phyloP scores from a whole-genome alignment of 345 rosid genomes.

The Dipteronia dyeriana region DNA sequence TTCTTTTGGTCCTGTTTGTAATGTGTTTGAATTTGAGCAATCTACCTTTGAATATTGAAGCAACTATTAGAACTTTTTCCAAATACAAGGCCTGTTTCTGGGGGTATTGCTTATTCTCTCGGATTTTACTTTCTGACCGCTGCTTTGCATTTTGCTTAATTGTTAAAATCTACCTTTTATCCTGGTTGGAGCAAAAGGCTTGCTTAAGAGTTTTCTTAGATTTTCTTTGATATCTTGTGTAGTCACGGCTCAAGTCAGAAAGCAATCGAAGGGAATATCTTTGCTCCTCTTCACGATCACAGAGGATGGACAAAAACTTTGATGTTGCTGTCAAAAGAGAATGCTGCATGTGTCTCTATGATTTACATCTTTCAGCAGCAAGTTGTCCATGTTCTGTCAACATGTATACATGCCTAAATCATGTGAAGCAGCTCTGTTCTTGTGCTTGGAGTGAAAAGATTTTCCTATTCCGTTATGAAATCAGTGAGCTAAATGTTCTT shows the following conservation, averaged over 20 bases:
- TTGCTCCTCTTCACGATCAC: conserved; percentile 35
- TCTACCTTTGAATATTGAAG: not conserved
- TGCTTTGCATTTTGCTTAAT: not conserved
- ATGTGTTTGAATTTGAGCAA: not conserved
- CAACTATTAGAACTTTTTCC: not conserved
- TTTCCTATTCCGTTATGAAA: conserved; percentile 50
- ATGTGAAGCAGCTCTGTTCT: conserved; percentile 63
- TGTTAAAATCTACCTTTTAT: not conserved
- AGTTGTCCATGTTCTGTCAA: conserved; percentile 53
- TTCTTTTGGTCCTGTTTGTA: conserved; percentile 1
- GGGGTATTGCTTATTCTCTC: not conserved
- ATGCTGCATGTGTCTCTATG: conserved; percentile 54
- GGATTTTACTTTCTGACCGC: not conserved
- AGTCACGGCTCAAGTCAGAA: conserved; percentile 63
- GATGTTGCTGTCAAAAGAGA: conserved; percentile 52
- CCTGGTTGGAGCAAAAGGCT: conserved; percentile 6
- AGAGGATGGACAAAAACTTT: conserved; percentile 46
- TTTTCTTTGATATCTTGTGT: conserved; percentile 9
- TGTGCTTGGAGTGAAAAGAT: conserved; percentile 58
- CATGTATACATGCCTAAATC: conserved; percentile 57
- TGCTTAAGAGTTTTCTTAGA: not conserved
- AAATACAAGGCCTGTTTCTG: not conserved
- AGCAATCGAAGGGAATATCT: conserved; percentile 49
- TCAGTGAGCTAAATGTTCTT: conserved; percentile 54
- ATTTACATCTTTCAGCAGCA: conserved; percentile 71